Evolutionary conservation across 495 filamentous ascomycete species (phyloP), one percentile per base, ranked within the genome.

Genomic region (Aspergillus ellipticus): DNA sequence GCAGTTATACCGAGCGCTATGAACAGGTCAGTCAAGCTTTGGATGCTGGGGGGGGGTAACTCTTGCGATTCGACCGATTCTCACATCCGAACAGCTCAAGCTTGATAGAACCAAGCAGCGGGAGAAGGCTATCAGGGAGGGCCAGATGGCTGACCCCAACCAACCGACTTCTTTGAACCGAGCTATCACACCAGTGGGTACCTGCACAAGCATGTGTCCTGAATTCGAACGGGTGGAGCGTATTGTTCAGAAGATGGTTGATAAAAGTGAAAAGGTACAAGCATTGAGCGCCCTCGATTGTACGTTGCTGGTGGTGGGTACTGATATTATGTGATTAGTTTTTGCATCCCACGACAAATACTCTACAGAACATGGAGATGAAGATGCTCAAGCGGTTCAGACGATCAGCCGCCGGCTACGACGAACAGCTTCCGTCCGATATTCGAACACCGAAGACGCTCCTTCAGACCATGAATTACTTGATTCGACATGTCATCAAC

Each of bases 181-280:
- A 55, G 92, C 94, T 4, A 89, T 97, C 42, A 87, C 87, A 3
- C 92, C 91, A 17, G 85, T 89, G 52, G 94, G 93, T 9, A 93
- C 88, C 51, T 97, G 92, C 64, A 83, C 88, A 59, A 85, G 90
- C 56, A 97, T 96, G 92, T 99, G 95, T 68, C 90, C 95, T 0
- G 86, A 93, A 59, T 96, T 85, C 64, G 95, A 99, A 72, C 77
- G 86, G 35, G 80, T 92, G 13, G 82, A 87, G 29, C 83, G 92
- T 17, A 92, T 96, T 48, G 83, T 87, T 56, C 79, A 85, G 59
- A 79, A 81, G 54, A 82, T 79, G 74, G 79, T 85, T 31, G 83
- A 86, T 64, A 77, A 75, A 51, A 77, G 73, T 53, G 83, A 86
- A 68, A 83, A 81, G 75, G 83, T 82, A 72, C 41, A 43, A 31